Evolutionary conservation across 257 asterid genomes (phyloP).

Genomic region (Jasminum sambac): DNA sequence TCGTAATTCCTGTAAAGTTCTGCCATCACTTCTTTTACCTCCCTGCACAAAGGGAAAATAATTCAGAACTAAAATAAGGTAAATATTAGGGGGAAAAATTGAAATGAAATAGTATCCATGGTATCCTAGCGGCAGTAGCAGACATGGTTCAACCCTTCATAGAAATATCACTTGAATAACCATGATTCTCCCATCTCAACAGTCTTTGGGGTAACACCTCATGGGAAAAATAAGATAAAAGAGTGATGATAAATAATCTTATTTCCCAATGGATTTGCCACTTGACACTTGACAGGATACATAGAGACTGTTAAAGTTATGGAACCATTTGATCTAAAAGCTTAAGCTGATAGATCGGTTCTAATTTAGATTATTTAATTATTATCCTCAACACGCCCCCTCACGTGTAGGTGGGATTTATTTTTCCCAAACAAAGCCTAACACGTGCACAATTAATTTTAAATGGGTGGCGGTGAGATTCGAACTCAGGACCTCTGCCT

Average conservation of each 20-base stretch:
- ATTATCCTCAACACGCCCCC: too few species aligned
- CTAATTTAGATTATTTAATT: too few species aligned
- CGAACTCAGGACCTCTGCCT: too few species aligned
- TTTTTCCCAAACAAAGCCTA: too few species aligned
- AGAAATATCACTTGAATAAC: slow-evolving; percentile 10
- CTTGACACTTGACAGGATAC: too few species aligned
- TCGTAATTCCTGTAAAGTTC: slow-evolving; percentile 76
- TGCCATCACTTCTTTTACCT: slow-evolving; percentile 94
- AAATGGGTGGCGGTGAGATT: too few species aligned
- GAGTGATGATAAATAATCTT: background rate
- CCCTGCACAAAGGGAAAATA: slow-evolving; percentile 46
- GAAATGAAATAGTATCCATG: slow-evolving; percentile 13
- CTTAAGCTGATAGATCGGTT: too few species aligned
- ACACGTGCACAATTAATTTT: too few species aligned
- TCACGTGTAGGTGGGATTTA: too few species aligned
- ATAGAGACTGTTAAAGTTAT: too few species aligned
- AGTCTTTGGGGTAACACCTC: slow-evolving; percentile 9
- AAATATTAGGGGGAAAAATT: slow-evolving; percentile 14
- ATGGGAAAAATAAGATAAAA: background rate
- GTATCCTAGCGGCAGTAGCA: slow-evolving; percentile 9
- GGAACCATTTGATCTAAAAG: too few species aligned
- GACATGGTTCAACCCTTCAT: background rate
- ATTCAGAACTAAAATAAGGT: slow-evolving; percentile 14
- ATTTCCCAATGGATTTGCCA: too few species aligned
- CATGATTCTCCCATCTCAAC: slow-evolving; percentile 8